Evolutionary conservation across 2,329 filamentous ascomycete genomes (phyloP), one percentile per base, ranked within the genome.

Genomic region (Alternaria arbusti): DNA sequence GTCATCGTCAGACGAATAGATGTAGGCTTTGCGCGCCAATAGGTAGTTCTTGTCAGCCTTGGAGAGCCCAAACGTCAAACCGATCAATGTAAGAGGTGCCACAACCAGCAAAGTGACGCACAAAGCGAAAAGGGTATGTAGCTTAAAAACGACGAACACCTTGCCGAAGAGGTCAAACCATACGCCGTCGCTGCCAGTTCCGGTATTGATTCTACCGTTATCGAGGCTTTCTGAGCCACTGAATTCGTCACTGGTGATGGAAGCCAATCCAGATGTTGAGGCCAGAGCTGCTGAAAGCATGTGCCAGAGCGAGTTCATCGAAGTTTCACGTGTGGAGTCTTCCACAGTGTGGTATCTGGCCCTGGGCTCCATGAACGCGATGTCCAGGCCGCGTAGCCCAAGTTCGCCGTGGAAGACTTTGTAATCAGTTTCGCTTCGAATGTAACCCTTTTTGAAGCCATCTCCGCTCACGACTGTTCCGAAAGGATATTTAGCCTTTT

Each of bases 151-250:
- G 15, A 91, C 92, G 78, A 97, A 94, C 2, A 85, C 85, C 59
- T 85, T 87, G 46, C 95, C 96, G 68, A 97, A 95, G 8, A 98
- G 81, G 75, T 98, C 96, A 75, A 98, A 98, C 93, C 94, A 99
- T 13, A 98, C 93, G 28, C 90, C 92, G 63, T 88, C 84, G 15
- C 86, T 89, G 6, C 89, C 89, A 36, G 82, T 84, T 10, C 92
- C 91, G 65, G 90, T 91, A 66, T 87, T 85, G 2, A 91, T 87
- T 71, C 89, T 89, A 58, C 86, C 87, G 54, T 84, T 83, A 22
- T 63, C 47, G 17, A 59, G 85, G 43, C 82, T 81, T 59, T 86
- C 84, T 57, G 89, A 87, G 6, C 90, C 88, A 54, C 87, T 86
- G 72, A 96, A 97, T 3, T 84, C 85, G 49, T 86, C 82, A 61